A percentile compares a stretch with the other conserved stretches of the same genome.
Evolutionary conservation across 2,329 filamentous ascomycete species (phyloP).

Genomic region (Fusarium penzigii): DNA sequence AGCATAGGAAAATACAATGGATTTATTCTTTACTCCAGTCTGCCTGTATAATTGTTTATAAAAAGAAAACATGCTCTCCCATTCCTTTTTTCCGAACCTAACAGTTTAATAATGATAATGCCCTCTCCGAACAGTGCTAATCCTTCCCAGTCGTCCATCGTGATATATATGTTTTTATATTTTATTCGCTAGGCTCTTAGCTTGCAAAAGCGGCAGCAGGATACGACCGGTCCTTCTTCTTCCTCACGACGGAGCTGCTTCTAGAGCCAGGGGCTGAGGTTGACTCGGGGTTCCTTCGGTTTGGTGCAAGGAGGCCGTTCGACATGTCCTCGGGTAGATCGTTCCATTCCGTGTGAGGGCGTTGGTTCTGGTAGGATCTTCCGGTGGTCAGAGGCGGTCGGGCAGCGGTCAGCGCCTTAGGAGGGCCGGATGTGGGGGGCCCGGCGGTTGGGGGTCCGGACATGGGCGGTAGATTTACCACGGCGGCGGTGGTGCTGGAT

Average conservation of each 20-base stretch:
- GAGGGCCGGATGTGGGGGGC: slow-evolving; percentile 22
- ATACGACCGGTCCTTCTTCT: slow-evolving; percentile 63
- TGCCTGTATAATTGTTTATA: background rate
- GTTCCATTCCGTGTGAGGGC: slow-evolving; percentile 66
- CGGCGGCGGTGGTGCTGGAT: slow-evolving; percentile 32
- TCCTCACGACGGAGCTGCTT: slow-evolving; percentile 54
- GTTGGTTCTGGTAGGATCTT: slow-evolving; percentile 59
- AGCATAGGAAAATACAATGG: background rate
- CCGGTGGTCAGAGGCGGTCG: slow-evolving; percentile 32
- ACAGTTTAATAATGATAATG: background rate
- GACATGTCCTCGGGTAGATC: slow-evolving; percentile 64
- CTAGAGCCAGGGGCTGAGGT: slow-evolving; percentile 52
- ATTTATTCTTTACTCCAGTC: background rate
- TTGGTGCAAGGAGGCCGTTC: slow-evolving; percentile 31
- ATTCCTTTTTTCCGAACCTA: background rate
- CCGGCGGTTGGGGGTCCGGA: slow-evolving; percentile 23
- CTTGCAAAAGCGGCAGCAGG: slow-evolving; percentile 62
- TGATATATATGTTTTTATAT: background rate
- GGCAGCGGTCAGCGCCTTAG: slow-evolving; percentile 19
- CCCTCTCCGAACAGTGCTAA: background rate
- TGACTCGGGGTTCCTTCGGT: slow-evolving; percentile 32
- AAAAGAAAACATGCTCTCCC: too few relatives aligned
- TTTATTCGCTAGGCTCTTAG: slow-evolving; percentile 17
- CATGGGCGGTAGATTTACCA: slow-evolving; percentile 34
- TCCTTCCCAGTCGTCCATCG: slow-evolving; percentile 11